Evolutionary conservation across 2,329 filamentous ascomycete genomes (phyloP), one percentile per base, ranked within the genome.

Genomic region (Ambrosiella beaveri): DNA sequence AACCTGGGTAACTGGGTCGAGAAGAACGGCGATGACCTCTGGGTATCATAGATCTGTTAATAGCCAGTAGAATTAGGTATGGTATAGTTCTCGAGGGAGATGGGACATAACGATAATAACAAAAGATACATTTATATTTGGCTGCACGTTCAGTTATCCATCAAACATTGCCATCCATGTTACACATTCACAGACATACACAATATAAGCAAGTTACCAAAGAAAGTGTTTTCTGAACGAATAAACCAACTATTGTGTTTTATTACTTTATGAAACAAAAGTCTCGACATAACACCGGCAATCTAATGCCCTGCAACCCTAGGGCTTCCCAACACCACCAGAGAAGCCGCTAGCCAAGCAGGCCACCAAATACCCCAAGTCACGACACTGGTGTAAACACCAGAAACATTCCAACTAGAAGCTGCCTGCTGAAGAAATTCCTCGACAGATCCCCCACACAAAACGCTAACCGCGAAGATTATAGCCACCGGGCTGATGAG

Each of bases 331-430:
- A 80, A 69, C 50, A 82, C 73, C 27, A 78, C 71, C 5, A 82
- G 68, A 60, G 74, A 72, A 1, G 78, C 86, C 6, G 82, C 78
- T 41, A 93, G 69, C 90, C 90, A 96, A 7, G 88, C 88, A 0
- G 90, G 90, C 85, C 88, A 93, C 90, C 90, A 96, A 49, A 95
- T 82, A 67, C 88, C 86, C 87, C 89, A 95, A n/a, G 95, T 78
- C 9, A 94, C 81, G 15, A 95, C 81, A 61, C 87, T 84, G 1
- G 89, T 94, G 73, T 89, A 94, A 77, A 93, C 81, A 1, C 88
- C 88, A 80, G 85, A 89, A 11, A 95, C 82, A 65, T 88, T 79
- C 89, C 89, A 95, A 0, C 86, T 89, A 67, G 93, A 89, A 4
- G 86, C 87, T 1, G 88, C 86, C 67, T 85, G 77, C 36, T 75